These are phyloP conservation scores for Hypoxylon sp. DNA, from an alignment of 2,329 filamentous ascomycete species.

Conservation along the genomic window DNA sequence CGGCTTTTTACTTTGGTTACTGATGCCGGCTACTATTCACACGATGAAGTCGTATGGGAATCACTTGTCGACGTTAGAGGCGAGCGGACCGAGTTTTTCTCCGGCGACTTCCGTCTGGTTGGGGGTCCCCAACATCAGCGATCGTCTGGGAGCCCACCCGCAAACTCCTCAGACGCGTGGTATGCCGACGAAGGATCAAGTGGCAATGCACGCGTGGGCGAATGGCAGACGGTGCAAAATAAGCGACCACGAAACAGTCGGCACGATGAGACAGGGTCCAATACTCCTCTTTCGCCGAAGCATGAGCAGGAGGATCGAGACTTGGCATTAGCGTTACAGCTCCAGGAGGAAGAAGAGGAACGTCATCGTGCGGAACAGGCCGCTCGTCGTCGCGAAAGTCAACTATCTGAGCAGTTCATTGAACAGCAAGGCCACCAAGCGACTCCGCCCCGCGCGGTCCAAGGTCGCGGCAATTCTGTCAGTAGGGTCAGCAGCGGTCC, in stretches of 20 bases:
- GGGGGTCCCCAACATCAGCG: conserved; percentile 62
- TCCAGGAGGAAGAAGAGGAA: conserved; percentile 94
- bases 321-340: conserved; percentile 86
- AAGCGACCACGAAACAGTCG: conserved; percentile 47
- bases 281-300: conserved; percentile 54
- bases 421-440: conserved; percentile 67
- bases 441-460: conserved; percentile 35
- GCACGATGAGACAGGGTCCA: conserved; percentile 35
- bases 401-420: conserved; percentile 77
- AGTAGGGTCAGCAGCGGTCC: conserved; percentile 41
- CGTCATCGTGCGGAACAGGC: conserved; percentile 72
- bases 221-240: conserved; percentile 68
- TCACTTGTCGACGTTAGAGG: conserved; percentile 90
- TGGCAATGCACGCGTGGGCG: conserved; percentile 51
- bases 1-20: conserved; percentile 88
- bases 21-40: conserved; percentile 87
- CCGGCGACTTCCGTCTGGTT: conserved; percentile 90
- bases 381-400: conserved; percentile 72
- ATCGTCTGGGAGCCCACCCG: conserved; percentile 25
- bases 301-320: conserved; percentile 84
- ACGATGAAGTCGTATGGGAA: conserved; percentile 97
- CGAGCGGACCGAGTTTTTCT: conserved; percentile 83
- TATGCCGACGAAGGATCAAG: conserved; percentile 37
- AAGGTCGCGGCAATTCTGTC: conserved; percentile 40
- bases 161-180: conserved; percentile 21